Evolutionary conservation across 192 early-diverging fungal species (phyloP).

Genomic region (Spizellomyces punctatus): DNA sequence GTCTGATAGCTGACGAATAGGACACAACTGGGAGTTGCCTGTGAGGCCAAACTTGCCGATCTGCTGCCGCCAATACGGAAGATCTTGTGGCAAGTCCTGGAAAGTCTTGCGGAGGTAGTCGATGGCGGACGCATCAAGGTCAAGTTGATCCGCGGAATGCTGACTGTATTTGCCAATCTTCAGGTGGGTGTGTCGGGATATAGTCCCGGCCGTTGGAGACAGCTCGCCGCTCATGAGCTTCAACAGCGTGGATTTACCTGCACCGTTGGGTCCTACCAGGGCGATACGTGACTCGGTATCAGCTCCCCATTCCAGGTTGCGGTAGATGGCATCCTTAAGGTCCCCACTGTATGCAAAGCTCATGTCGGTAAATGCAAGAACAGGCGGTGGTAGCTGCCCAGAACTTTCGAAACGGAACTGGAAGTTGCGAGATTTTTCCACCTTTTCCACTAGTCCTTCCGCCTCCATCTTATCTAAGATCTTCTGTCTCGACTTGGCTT

Average conservation of each 20-base stretch:
- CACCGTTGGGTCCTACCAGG: slow-evolving; percentile 87
- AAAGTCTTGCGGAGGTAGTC: slow-evolving; percentile 89
- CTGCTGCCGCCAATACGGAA: slow-evolving; percentile 87
- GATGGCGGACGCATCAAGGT: slow-evolving; percentile 82
- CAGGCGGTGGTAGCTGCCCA: slow-evolving; percentile 91
- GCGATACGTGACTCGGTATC: slow-evolving; percentile 99
- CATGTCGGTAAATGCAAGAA: slow-evolving; percentile 90
- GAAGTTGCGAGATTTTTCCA: slow-evolving; percentile 73
- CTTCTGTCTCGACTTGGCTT: slow-evolving; percentile 99
- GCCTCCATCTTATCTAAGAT: slow-evolving; percentile 99
- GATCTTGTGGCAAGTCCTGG: slow-evolving; percentile 78
- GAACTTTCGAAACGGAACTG: slow-evolving; percentile 88
- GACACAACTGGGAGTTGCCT: slow-evolving; percentile 87
- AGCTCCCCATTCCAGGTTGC: slow-evolving; percentile 86
- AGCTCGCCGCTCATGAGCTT: slow-evolving; percentile 96
- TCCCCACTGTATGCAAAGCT: slow-evolving; percentile 90
- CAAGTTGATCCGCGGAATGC: slow-evolving; percentile 96
- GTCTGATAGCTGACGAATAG: slow-evolving; percentile 88
- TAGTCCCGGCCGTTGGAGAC: slow-evolving; percentile 78
- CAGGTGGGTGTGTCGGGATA: slow-evolving; percentile 86
- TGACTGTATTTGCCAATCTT: slow-evolving; percentile 97
- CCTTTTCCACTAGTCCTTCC: slow-evolving; percentile 95
- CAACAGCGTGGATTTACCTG: slow-evolving; percentile 94
- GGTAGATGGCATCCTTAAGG: slow-evolving; percentile 82
- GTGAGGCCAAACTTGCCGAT: slow-evolving; percentile 94